Base-by-base conservation (phyloP, 768 basidiomycete genomes). In the Pleurotus salmoneostramineus region DNA sequence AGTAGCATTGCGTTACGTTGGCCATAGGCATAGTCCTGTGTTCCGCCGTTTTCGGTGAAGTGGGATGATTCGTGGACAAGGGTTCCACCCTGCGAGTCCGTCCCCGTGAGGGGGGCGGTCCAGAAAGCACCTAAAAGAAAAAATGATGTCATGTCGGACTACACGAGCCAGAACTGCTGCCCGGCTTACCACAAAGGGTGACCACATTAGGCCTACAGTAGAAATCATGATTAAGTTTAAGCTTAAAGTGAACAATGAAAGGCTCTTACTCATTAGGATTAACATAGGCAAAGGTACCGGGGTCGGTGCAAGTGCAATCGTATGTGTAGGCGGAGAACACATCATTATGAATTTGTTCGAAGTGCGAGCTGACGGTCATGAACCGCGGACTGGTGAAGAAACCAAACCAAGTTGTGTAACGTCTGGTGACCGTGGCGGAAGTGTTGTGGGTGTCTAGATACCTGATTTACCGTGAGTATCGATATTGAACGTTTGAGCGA, bases 341-440 rank as follows among this genome's bases (percentile, higher is more conserved):
- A 65, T 70, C 70, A 56, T 66, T 48, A 62, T 60, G 68, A 59
- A 82, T 72, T 32, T 66, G 65, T 8, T 58, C 54, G 71, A 65
- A 81, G 64, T 81, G 79, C 49, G 69, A 67, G 5, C 50, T 50
- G 50, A 77, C 72, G 11, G 72, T 78, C 55, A 45, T 62, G 64
- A 77, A 72, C 45, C 72, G 73, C 8, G 71, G 34, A 42, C 63
- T 49, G 31, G 67, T 73, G 68, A 74, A 78, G 33, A 76, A 62
- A 36, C 81, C 81, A 65, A 83, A 83, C 80, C 81, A 83, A 36
- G 79, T 79, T n/a, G 68, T 74, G 61, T 72, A 82, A 50, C 80
- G 76, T 7, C 74, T 55, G 0, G 77, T 72, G 5, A 70, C 57
- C 6, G 74, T 61, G 34, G 72, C 72, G 62, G 74, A 65, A n/a